Evolutionary conservation across 805 yeast species (phyloP).

Genomic region (Candida railenensis): DNA sequence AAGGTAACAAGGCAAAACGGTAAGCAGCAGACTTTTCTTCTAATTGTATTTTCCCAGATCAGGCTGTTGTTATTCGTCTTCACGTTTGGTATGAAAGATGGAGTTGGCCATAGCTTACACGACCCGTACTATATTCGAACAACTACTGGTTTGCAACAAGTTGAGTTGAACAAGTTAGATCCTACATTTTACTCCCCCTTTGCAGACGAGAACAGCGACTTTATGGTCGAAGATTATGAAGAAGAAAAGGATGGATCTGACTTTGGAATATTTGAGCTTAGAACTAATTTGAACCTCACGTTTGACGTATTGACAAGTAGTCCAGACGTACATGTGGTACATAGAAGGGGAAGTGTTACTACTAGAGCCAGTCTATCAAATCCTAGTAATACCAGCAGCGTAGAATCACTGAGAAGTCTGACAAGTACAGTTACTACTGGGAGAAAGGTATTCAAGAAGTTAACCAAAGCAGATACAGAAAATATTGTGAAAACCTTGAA

Average conservation of each 20-base stretch:
- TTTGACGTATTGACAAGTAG: neutral
- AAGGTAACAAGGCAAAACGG: constrained; percentile 20
- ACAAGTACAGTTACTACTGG: too few relatives aligned
- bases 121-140: constrained; percentile 29
- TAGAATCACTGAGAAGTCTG: neutral
- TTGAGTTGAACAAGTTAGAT: constrained; percentile 10
- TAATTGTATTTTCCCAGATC: constrained; percentile 26
- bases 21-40: constrained; percentile 12
- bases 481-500: neutral
- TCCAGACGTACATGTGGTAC: neutral
- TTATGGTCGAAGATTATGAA: constrained; percentile 6
- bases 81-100: constrained; percentile 28
- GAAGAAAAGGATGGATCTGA: constrained; percentile 5
- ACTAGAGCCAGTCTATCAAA: neutral
- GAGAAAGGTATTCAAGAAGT: constrained; percentile 3
- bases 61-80: constrained; percentile 30
- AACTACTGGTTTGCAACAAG: constrained; percentile 12
- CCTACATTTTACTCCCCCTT: constrained; percentile 6
- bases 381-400: neutral
- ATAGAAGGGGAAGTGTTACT: neutral
- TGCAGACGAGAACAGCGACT: neutral
- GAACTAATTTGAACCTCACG: constrained; percentile 14
- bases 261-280: constrained; percentile 17
- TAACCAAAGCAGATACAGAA: constrained; percentile 6
- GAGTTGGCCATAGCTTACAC: constrained; percentile 24